phyloP scores from a whole-genome alignment of 2,329 filamentous ascomycete genomes.

The Leptosphaerulina australis region DNA sequence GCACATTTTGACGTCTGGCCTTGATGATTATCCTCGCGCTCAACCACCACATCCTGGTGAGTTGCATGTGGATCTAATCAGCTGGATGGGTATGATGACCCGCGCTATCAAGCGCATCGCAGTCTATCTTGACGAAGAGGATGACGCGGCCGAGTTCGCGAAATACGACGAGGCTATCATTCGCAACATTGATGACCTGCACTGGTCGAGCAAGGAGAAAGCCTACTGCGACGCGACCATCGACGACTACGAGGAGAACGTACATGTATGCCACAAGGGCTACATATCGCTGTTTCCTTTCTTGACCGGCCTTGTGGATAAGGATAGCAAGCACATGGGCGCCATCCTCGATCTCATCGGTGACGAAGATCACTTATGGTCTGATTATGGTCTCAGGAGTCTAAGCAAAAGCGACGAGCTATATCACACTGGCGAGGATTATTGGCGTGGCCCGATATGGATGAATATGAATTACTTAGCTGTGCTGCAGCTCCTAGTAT shows the following conservation, averaged over 20 bases:
- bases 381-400: constrained; percentile 83
- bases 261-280: constrained; percentile 92
- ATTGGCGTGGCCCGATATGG: constrained; percentile 96
- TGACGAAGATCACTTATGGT: constrained; percentile 88
- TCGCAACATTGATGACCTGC: constrained; percentile 87
- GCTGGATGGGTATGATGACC: constrained; percentile 97
- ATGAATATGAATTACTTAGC: constrained; percentile 96
- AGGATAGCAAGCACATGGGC: constrained; percentile 75
- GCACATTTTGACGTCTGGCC: constrained; percentile 88
- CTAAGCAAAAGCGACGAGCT: constrained; percentile 81
- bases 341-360: constrained; percentile 77
- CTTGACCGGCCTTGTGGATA: constrained; percentile 77
- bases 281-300: constrained; percentile 96
- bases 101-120: constrained; percentile 83
- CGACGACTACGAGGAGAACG: constrained; percentile 90
- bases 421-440: constrained; percentile 93
- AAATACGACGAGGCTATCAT: constrained; percentile 77
- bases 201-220: constrained; percentile 82
- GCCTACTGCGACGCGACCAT: constrained; percentile 95
- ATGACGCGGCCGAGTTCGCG: constrained; percentile 76
- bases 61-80: constrained; percentile 91
- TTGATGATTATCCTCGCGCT: constrained; percentile 94
- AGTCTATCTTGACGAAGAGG: constrained; percentile 71
- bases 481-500: constrained; percentile 72
- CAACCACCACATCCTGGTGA: constrained; percentile 95